Conservation (phyloP, 176 grass and related monocot genomes). For the Canna indica region DNA sequence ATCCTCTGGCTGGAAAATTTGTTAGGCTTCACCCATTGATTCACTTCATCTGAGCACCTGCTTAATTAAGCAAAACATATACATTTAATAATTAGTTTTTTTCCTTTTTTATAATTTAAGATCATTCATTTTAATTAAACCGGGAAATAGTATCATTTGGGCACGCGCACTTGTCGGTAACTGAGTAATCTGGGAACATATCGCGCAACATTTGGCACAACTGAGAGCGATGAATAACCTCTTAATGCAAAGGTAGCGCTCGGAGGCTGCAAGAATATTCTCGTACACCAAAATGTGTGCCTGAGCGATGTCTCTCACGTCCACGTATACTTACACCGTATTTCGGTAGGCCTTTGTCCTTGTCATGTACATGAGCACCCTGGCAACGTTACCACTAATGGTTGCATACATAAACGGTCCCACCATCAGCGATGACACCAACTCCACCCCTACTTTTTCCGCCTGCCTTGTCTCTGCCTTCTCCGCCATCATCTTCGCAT, state of each 20-base stretch:
- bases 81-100: too few relatives aligned
- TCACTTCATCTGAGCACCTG: slow-evolving; percentile 59
- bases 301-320: slow-evolving; percentile 65
- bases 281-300: slow-evolving; percentile 66
- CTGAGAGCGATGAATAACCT: slow-evolving; percentile 61
- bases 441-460: slow-evolving; percentile 16
- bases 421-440: slow-evolving; percentile 45
- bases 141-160: too few relatives aligned
- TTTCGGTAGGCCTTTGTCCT: slow-evolving; percentile 59
- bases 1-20: slow-evolving; percentile 63
- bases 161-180: slow-evolving; percentile 41
- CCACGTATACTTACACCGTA: slow-evolving; percentile 61
- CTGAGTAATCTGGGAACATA: slow-evolving; percentile 67
- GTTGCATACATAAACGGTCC: slow-evolving; percentile 61
- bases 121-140: too few relatives aligned
- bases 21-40: slow-evolving; percentile 42
- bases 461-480: slow-evolving; percentile 44
- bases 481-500: too few relatives aligned
- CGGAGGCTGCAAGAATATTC: slow-evolving; percentile 17
- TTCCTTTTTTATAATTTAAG: too few relatives aligned
- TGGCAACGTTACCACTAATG: slow-evolving; percentile 45
- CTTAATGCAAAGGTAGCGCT: slow-evolving; percentile 79
- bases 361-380: slow-evolving; percentile 58
- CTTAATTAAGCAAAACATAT: too few relatives aligned
- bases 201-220: slow-evolving; percentile 59